A percentile compares a stretch with the other conserved stretches of the same genome.
These are phyloP conservation scores for Chytriomyces sp. DNA, from an alignment of 192 early-diverging fungal genomes.

Conservation along the genomic window DNA sequence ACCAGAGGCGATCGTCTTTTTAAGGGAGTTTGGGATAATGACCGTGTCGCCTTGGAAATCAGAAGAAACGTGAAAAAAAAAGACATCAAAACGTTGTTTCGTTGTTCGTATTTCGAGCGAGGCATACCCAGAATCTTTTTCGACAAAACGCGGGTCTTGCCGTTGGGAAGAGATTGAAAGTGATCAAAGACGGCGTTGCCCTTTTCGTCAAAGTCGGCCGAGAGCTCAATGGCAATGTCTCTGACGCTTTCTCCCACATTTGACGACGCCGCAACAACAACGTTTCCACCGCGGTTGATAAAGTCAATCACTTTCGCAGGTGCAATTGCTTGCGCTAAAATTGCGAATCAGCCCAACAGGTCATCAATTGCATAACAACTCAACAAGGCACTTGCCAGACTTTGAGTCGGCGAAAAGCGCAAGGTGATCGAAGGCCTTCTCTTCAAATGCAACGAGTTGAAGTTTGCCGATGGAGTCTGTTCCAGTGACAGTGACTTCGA, in stretches of 20 bases:
- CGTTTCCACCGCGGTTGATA: conserved; percentile 89
- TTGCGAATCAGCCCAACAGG: conserved; percentile 27
- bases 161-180: conserved; percentile 54
- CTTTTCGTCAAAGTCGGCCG: conserved; percentile 79
- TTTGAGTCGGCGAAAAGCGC: conserved; percentile 80
- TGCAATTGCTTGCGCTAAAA: conserved; percentile 53
- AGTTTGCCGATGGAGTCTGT: conserved; percentile 61
- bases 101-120: too few species aligned
- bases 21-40: conserved; percentile 35
- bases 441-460: conserved; percentile 55
- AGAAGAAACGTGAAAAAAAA: neutral
- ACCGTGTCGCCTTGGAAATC: conserved; percentile 50
- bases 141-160: neutral
- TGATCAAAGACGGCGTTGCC: conserved; percentile 77
- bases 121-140: neutral
- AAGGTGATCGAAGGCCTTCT: conserved; percentile 79
- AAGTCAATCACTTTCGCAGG: conserved; percentile 77
- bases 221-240: conserved; percentile 88
- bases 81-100: neutral
- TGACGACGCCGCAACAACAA: conserved; percentile 73
- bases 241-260: conserved; percentile 71
- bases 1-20: conserved; percentile 35
- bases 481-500: conserved; percentile 60
- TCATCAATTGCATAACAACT: neutral
- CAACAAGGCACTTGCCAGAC: conserved; percentile 52